Evolutionary conservation across 306 rosid species (phyloP).

Genomic region (Trifolium pratense): DNA sequence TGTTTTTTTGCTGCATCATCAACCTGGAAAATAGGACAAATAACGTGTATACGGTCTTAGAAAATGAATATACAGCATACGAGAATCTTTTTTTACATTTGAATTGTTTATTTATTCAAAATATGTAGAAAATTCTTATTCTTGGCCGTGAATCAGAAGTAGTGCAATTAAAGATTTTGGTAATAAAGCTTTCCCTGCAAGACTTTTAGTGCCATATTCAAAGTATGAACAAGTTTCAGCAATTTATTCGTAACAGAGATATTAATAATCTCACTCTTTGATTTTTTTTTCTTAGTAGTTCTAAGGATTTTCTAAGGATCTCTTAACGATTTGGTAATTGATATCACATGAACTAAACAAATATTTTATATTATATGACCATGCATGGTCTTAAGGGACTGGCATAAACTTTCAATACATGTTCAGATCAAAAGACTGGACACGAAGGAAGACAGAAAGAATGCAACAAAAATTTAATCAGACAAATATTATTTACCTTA

Average conservation of each 20-base stretch:
- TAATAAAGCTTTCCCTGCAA: conserved; percentile 12
- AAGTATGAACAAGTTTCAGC: conserved; percentile 4
- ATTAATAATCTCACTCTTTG: neutral
- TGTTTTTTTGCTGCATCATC: conserved; percentile 69
- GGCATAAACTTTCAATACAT: conserved; percentile 6
- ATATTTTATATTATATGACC: conserved; percentile 9
- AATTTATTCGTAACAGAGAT: neutral
- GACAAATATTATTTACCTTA: conserved; percentile 58
- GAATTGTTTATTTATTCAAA: conserved; percentile 29
- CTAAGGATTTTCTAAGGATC: conserved; percentile 23
- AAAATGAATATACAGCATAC: conserved; percentile 9
- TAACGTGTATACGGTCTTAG: conserved; percentile 20
- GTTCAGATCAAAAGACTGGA: conserved; percentile 2
- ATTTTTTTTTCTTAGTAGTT: conserved; percentile 7
- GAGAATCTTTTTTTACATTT: conserved; percentile 14
- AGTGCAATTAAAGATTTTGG: conserved; percentile 5
- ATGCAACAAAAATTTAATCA: conserved; percentile 7
- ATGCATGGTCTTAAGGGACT: conserved; percentile 13
- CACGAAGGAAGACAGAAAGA: conserved; percentile 24
- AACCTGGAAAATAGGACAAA: conserved; percentile 52
- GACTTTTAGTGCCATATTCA: conserved; percentile 3
- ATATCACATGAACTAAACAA: conserved; percentile 21
- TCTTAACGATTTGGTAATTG: neutral
- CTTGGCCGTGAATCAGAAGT: conserved; percentile 12
- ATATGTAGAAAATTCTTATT: conserved; percentile 17